Evolutionary conservation across 495 filamentous ascomycete genomes (phyloP), one percentile per base, ranked within the genome.

Genomic region (Penicillium argentinense): DNA sequence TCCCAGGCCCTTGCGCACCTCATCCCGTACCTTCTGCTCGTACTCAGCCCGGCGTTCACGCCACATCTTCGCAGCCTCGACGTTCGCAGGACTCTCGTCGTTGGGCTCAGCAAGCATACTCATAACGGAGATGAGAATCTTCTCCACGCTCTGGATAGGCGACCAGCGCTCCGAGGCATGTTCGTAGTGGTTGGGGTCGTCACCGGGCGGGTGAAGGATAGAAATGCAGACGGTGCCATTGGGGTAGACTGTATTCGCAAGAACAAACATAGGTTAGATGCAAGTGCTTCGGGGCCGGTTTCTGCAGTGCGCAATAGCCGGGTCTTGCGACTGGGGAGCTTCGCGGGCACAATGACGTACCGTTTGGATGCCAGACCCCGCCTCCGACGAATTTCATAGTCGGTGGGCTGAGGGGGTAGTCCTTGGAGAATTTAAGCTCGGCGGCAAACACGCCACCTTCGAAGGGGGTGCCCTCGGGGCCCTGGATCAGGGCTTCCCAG

Each of bases 31-130:
- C 68, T 80, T 85, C 68, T 78, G 73, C 79, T 97, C 92, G 72
- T 96, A 99, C 62, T 91, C 88, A 19, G 59, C 59, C 56, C 89
- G 80, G 54, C 83, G 70, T 54, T 97, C 95, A 44, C 93, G 80
- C 93, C 93, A 99, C 90, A 97, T 96, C 78, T 95, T 89, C 42
- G 95, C 93, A 18, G 93, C 93, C 76, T 99, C 95, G 45, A 97
- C 84, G 70, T 99, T 99, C 45, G 93, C 93, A 1, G 93, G 95
- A 60, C 87, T 92, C 80, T 99, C 93, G 62, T 97, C 95, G 66
- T 99, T 99, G 53, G 93, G 93, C 73, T 97, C 93, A 2, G 91
- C 91, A 44, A 99, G 76, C 93, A 99, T 97, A 62, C 89, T 95
- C 90, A 99, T 99, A 34, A 99, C 93, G 1, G 81, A 87, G 42